Conservation (phyloP, 352 stramenopile genomes). For the Pythium vanterpoolii region DNA sequence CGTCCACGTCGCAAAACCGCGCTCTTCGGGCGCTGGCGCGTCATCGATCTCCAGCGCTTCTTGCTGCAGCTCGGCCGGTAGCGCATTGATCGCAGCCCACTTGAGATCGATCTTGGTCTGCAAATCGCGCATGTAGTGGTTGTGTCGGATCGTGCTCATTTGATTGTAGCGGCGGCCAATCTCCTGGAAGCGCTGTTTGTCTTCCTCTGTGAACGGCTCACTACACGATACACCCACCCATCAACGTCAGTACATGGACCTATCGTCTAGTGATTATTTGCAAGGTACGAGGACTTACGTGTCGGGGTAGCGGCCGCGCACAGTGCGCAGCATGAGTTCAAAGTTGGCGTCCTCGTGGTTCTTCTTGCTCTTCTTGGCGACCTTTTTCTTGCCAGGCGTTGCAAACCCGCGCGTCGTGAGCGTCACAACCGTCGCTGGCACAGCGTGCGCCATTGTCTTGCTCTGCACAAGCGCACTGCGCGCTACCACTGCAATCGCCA, state of each 20-base stretch:
- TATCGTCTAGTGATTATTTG: background rate
- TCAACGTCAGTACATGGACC: background rate
- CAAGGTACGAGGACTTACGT: slow-evolving; percentile 34
- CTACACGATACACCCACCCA: slow-evolving; percentile 25
- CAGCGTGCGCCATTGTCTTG: slow-evolving; percentile 12
- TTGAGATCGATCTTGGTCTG: slow-evolving; percentile 92
- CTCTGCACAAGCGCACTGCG: slow-evolving; percentile 21
- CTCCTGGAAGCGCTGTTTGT: slow-evolving; percentile 72
- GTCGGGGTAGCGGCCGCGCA: slow-evolving; percentile 75
- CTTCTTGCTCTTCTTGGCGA: slow-evolving; percentile 57
- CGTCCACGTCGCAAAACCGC: slow-evolving; percentile 82
- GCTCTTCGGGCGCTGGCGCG: slow-evolving; percentile 54
- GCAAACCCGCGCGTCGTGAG: slow-evolving; percentile 36
- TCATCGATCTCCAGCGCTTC: slow-evolving; percentile 76
- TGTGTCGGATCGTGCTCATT: slow-evolving; percentile 82
- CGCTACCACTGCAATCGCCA: slow-evolving; percentile 23
- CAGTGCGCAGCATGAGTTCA: slow-evolving; percentile 79
- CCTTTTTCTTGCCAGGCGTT: slow-evolving; percentile 40
- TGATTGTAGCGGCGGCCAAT: slow-evolving; percentile 80
- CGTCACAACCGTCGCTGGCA: slow-evolving; percentile 11
- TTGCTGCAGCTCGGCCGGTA: slow-evolving; percentile 72
- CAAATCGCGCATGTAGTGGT: slow-evolving; percentile 86
- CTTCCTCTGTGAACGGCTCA: slow-evolving; percentile 77
- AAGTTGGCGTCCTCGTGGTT: slow-evolving; percentile 64
- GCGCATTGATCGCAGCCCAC: slow-evolving; percentile 87